These are phyloP conservation scores for Colletotrichum caudatum DNA, from an alignment of 2,329 filamentous ascomycete genomes.

Conservation along the genomic window DNA sequence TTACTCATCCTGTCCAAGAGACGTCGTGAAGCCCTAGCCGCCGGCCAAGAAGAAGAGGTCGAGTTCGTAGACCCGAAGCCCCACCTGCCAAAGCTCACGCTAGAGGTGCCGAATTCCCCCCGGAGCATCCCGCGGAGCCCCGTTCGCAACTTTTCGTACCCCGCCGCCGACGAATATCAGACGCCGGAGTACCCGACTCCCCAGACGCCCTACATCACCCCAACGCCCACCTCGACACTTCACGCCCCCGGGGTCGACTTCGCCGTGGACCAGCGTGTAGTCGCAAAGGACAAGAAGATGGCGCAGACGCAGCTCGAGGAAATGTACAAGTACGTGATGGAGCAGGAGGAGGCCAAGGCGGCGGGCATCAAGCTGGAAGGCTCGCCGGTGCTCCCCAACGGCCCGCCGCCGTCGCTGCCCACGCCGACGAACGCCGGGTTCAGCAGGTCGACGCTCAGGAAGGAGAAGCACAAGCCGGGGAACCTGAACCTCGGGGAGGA, in stretches of 20 bases:
- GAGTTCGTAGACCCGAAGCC: slow-evolving; percentile 54
- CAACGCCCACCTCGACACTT: slow-evolving; percentile 60
- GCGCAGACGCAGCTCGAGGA: slow-evolving; percentile 87
- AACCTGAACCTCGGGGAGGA: slow-evolving; percentile 60
- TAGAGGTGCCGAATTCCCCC: slow-evolving; percentile 43
- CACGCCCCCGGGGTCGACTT: slow-evolving; percentile 71
- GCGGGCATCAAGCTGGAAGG: slow-evolving; percentile 63
- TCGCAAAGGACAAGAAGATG: slow-evolving; percentile 79
- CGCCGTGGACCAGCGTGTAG: slow-evolving; percentile 81
- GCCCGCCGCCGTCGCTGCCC: slow-evolving; percentile 44
- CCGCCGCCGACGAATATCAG: slow-evolving; percentile 55
- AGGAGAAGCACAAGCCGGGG: slow-evolving; percentile 62
- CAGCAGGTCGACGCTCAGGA: slow-evolving; percentile 51
- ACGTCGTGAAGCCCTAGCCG: slow-evolving; percentile 63
- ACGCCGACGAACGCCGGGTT: slow-evolving; percentile 50
- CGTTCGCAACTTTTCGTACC: slow-evolving; percentile 64
- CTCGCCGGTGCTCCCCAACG: slow-evolving; percentile 52
- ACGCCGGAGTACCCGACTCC: slow-evolving; percentile 48
- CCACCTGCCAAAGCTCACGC: slow-evolving; percentile 44
- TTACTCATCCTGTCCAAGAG: slow-evolving; percentile 71
- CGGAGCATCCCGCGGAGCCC: slow-evolving; percentile 45
- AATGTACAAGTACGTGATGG: slow-evolving; percentile 92
- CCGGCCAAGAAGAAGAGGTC: slow-evolving; percentile 65
- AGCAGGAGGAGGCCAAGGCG: slow-evolving; percentile 80
- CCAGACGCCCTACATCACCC: slow-evolving; percentile 57